phyloP scores from a whole-genome alignment of 1,284 basidiomycete species.

The Moniliella sp. region DNA sequence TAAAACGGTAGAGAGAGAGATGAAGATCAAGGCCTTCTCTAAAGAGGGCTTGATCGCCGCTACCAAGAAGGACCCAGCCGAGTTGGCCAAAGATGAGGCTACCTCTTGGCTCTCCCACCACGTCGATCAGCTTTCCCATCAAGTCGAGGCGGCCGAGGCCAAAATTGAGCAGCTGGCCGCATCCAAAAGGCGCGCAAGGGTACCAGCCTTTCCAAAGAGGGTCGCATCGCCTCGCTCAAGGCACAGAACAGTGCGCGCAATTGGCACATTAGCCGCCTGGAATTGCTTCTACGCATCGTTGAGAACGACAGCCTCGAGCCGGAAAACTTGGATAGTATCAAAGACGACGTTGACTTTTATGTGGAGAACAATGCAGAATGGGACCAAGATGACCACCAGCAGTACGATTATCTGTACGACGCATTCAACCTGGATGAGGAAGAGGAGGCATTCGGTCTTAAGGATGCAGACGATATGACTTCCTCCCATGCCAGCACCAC shows the following conservation, averaged over 20 bases:
- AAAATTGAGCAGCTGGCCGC: slow-evolving; percentile 76
- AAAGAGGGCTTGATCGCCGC: slow-evolving; percentile 82
- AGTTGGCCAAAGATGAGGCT: slow-evolving; percentile 81
- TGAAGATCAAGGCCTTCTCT: slow-evolving; percentile 99
- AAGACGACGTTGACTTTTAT: slow-evolving; percentile 90
- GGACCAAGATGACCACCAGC: slow-evolving; percentile 89
- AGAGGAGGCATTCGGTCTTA: slow-evolving; percentile 41
- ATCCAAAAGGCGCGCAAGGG: slow-evolving; percentile 53
- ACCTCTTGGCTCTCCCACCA: slow-evolving; percentile 38
- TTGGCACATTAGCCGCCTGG: slow-evolving; percentile 83
- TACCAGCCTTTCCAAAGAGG: slow-evolving; percentile 38
- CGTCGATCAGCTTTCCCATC: slow-evolving; percentile 76
- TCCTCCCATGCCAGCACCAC: slow-evolving; percentile 39
- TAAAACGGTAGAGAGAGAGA: slow-evolving; percentile 98
- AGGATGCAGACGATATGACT: slow-evolving; percentile 46
- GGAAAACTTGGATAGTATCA: slow-evolving; percentile 59
- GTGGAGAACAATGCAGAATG: slow-evolving; percentile 68
- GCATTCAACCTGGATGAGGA: slow-evolving; percentile 89
- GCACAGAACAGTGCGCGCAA: slow-evolving; percentile 72
- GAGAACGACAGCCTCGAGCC: slow-evolving; percentile 75
- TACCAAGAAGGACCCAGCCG: slow-evolving; percentile 79
- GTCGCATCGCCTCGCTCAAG: slow-evolving; percentile 63
- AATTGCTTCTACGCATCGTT: slow-evolving; percentile 73
- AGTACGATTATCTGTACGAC: slow-evolving; percentile 92
- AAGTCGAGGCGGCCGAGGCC: slow-evolving; percentile 81